Base-by-base conservation (phyloP, 202 grass and related monocot species). In the Setaria italica region DNA sequence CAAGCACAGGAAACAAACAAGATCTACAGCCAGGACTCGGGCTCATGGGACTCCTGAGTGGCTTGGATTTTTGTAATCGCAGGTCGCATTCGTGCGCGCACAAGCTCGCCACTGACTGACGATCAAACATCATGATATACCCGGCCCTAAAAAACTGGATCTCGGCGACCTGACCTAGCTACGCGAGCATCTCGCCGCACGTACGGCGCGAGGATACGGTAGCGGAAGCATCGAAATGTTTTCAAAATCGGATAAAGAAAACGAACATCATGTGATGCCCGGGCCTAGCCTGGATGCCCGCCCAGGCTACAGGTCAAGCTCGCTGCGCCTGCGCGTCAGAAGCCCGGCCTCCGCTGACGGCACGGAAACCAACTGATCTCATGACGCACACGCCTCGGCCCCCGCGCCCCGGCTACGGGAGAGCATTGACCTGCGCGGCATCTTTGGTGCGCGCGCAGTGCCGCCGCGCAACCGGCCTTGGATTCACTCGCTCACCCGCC, bases 71-170 rank as follows among this genome's bases (percentile, higher is more conserved):
- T 54, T 62, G 1, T 62, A 62, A 48, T 59, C 54, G 12, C 51
- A 20, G 51, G n/a, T 15, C 41, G 2, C 64, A 17, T 30, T 42
- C 79, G 39, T 14, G 51, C 50, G 5, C 7, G 19, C n/a, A 20
- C 80, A 29, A 81, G 13, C 50, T 57, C 10, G 3, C 13, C 48
- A 56, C 11, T 48, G 10, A 19, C 19, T 14, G 82, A 48, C 62
- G 42, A 70, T 48, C 74, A 76, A 34, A 50, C 53, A 64, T 39
- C 13, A 41, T 80, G 70, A 34, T 74, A 4, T 5, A 50, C 20
- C 0, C 4, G 12, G 39, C 77, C 64, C 74, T 80, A 80, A 21
- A 87, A 90, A 74, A 67, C 76, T 84, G 81, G 70, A 84, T 87
- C 69, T 80, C 45, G 32, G 71, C 69, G 53, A 62, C 58, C 56